Evolutionary conservation across 2,329 filamentous ascomycete genomes (phyloP).

Genomic region (Pseudodiploospora longispora): DNA sequence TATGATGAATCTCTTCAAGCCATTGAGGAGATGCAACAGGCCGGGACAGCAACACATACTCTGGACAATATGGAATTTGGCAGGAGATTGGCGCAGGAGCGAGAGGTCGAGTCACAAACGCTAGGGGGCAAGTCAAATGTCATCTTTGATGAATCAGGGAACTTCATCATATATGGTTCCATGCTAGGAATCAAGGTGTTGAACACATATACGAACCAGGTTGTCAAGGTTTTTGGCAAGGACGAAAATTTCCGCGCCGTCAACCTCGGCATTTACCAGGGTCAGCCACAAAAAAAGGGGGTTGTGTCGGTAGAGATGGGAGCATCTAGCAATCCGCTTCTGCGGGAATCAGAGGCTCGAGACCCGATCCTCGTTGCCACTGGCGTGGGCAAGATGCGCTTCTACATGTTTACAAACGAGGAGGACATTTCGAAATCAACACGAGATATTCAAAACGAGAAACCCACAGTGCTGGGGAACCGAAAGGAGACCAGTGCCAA

Average conservation of each 20-base stretch:
- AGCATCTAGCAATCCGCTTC: constrained; percentile 82
- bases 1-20: constrained; percentile 92
- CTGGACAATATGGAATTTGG: constrained; percentile 91
- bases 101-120: constrained; percentile 67
- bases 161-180: constrained; percentile 92
- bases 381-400: constrained; percentile 77
- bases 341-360: constrained; percentile 83
- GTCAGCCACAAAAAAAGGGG: constrained; percentile 87
- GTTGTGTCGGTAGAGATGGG: constrained; percentile 96
- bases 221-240: constrained; percentile 82
- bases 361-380: constrained; percentile 86
- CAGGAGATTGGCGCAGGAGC: constrained; percentile 74
- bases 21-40: constrained; percentile 90
- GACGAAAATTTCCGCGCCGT: constrained; percentile 83
- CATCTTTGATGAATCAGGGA: constrained; percentile 89
- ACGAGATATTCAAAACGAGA: constrained; percentile 91
- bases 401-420: constrained; percentile 98
- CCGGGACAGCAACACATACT: constrained; percentile 72
- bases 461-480: constrained; percentile 59
- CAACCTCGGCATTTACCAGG: constrained; percentile 84
- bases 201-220: constrained; percentile 89
- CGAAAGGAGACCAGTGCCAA: constrained; percentile 48
- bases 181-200: constrained; percentile 89
- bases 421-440: constrained; percentile 73
- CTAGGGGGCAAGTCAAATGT: constrained; percentile 70